Evolutionary conservation across 768 basidiomycete species (phyloP), one percentile per base, ranked within the genome.

Genomic region (Scleroderma citrinum): DNA sequence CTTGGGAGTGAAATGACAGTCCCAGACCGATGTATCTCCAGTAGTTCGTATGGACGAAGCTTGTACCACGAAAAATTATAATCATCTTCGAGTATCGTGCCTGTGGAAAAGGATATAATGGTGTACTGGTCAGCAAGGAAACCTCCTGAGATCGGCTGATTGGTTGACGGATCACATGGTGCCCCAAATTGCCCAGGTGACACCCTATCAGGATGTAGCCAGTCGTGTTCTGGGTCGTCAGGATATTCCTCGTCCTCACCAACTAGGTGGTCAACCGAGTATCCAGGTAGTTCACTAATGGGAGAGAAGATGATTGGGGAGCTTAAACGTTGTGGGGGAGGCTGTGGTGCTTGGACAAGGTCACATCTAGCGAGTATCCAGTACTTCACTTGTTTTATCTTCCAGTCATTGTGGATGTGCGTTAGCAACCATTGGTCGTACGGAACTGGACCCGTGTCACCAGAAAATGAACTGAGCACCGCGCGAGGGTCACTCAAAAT

Each of bases 361-460:
- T 77, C 67, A 55, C 78, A 81, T 56, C 78, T 84, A 1, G 77
- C 65, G 37, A 87, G 73, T 21, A 87, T 65, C 71, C 76, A 80
- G 29, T 74, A 71, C 55, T 88, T 89, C 29, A 83, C 69, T 26
- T 84, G 75, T 14, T 72, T 73, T 35, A 87, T 71, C 56, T 80
- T 80, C 77, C 78, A 84, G 26, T 67, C 55, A 3, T 78, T 71
- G 50, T 82, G 76, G 59, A 85, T 60, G 59, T 84, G 82, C 12
- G 85, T 85, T n/a, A 81, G 69, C 40, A 87, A 69, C 85, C 86
- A 89, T 66, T 86, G 85, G 63, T 89, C 87, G 56, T 81, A 77
- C 0, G 82, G 77, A 20, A 88, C 85, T 83, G 51, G 6, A 14
- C 4, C 40, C 40, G 31, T 14, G 4, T 32, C 36, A 36, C 46